These are phyloP conservation scores for Urochloa ruziziensis DNA, from an alignment of 176 grass and related monocot genomes.

Conservation along the genomic window DNA sequence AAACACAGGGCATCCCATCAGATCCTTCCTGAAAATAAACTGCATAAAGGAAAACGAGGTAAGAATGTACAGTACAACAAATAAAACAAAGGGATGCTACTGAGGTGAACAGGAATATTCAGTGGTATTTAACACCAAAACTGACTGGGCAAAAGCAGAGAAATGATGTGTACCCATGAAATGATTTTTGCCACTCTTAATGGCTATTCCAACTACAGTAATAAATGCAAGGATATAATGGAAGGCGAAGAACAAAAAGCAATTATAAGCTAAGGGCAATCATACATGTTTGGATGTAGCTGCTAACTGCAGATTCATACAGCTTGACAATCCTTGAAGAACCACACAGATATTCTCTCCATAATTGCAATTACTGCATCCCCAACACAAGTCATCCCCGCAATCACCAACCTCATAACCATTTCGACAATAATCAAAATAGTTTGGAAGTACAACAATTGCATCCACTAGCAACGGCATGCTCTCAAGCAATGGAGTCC, in stretches of 20 bases:
- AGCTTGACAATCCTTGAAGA: neutral
- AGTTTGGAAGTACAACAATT: neutral
- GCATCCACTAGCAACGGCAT: neutral
- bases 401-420: neutral
- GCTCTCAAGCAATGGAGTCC: neutral
- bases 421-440: neutral
- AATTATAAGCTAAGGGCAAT: neutral
- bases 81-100: too few species aligned
- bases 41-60: too few species aligned
- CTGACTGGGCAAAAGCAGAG: too few species aligned
- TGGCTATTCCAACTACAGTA: too few species aligned
- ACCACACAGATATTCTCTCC: neutral
- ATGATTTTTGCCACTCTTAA: too few species aligned
- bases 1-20: too few species aligned
- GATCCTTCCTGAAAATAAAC: too few species aligned
- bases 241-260: neutral
- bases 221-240: neutral
- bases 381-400: neutral
- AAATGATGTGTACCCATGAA: too few species aligned
- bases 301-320: neutral
- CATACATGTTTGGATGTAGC: neutral
- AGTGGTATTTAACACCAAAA: too few species aligned
- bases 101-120: too few species aligned
- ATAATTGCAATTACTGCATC: neutral
- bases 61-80: too few species aligned